Evolutionary conservation across 768 basidiomycete genomes (phyloP).

Genomic region (Mycena leptocephala): DNA sequence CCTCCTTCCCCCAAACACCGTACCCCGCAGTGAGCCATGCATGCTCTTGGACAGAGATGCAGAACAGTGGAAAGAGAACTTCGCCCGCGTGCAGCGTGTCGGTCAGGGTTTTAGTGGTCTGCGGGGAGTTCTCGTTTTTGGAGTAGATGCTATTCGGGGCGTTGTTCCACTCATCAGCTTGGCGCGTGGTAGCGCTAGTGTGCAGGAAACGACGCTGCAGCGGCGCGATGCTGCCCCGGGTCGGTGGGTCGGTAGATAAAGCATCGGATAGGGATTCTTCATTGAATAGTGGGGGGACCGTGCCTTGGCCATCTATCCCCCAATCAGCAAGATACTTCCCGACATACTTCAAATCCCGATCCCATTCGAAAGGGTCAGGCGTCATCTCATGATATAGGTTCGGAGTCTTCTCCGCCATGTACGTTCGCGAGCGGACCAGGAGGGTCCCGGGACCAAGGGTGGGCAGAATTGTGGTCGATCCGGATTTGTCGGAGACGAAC

Average conservation of each 20-base stretch:
- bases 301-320: slow-evolving; percentile 21
- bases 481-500: slow-evolving; percentile 83
- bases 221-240: background rate
- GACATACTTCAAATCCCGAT: slow-evolving; percentile 17
- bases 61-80: slow-evolving; percentile 82
- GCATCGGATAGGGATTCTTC: background rate
- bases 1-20: slow-evolving; percentile 93
- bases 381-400: slow-evolving; percentile 24
- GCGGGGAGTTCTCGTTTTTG: background rate
- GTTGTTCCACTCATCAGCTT: background rate
- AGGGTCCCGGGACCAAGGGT: slow-evolving; percentile 94
- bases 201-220: slow-evolving; percentile 27
- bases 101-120: background rate
- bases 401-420: slow-evolving; percentile 44
- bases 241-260: background rate
- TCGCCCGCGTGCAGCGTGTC: slow-evolving; percentile 62
- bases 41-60: slow-evolving; percentile 87
- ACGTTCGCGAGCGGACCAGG: slow-evolving; percentile 76
- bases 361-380: slow-evolving; percentile 18
- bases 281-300: background rate
- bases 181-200: slow-evolving; percentile 21
- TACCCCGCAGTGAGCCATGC: slow-evolving; percentile 90
- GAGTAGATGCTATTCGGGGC: background rate
- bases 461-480: slow-evolving; percentile 80
- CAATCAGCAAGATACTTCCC: slow-evolving; percentile 31